These are phyloP conservation scores for Wickerhamiella sorbophila DNA, from an alignment of 805 yeast species.

Conservation along the genomic window DNA sequence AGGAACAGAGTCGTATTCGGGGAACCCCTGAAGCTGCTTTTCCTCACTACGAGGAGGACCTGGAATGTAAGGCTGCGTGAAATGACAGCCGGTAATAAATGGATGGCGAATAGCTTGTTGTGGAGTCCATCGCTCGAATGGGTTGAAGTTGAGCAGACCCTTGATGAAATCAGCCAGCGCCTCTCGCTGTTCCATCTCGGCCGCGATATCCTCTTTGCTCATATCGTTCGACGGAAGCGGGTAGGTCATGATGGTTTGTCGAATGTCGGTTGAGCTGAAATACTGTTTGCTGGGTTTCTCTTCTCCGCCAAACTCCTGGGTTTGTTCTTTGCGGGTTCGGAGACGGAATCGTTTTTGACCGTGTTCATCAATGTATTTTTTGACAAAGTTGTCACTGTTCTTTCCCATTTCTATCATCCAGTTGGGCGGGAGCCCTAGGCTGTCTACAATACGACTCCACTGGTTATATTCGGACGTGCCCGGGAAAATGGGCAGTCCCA, in stretches of 20 bases:
- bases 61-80: slow-evolving; percentile 30
- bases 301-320: slow-evolving; percentile 27
- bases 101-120: slow-evolving; percentile 91
- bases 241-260: slow-evolving; percentile 66
- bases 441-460: slow-evolving; percentile 62
- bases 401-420: slow-evolving; percentile 98
- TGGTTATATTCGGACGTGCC: slow-evolving; percentile 92
- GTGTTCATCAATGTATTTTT: slow-evolving; percentile 29
- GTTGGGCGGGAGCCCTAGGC: slow-evolving; percentile 73
- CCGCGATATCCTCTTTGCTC: slow-evolving; percentile 36
- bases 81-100: slow-evolving; percentile 53
- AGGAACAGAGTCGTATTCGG: not conserved
- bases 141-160: slow-evolving; percentile 72
- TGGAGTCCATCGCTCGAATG: slow-evolving; percentile 92
- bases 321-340: slow-evolving; percentile 41
- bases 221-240: slow-evolving; percentile 29
- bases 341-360: slow-evolving; percentile 27
- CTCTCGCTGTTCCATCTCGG: slow-evolving; percentile 58
- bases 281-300: slow-evolving; percentile 81
- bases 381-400: slow-evolving; percentile 56
- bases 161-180: slow-evolving; percentile 61
- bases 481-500: slow-evolving; percentile 89
- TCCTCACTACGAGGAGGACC: slow-evolving; percentile 6
- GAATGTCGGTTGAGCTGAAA: slow-evolving; percentile 48
- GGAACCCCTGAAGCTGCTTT: slow-evolving; percentile 3